A percentile compares a stretch with the other conserved stretches of the same genome.
phyloP scores from a whole-genome alignment of 257 asterid genomes.

The Lavandula angustifolia region DNA sequence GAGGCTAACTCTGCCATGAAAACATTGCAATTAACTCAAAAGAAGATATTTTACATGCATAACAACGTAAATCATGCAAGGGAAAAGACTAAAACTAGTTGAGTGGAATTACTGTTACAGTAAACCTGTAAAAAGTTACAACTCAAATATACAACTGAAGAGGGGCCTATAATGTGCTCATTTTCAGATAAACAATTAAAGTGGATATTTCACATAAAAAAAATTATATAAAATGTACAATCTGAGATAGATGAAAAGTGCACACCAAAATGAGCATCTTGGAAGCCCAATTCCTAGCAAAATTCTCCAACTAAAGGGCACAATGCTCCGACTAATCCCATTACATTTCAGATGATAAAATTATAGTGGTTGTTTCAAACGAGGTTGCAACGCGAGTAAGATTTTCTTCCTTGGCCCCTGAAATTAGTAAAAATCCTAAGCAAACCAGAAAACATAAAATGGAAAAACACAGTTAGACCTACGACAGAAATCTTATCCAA shows the following conservation, averaged over 20 bases:
- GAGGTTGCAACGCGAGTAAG: conserved; percentile 58
- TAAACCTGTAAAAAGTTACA: not conserved
- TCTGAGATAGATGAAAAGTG: not conserved
- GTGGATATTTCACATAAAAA: conserved; percentile 12
- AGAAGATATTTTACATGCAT: no score
- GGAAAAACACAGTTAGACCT: conserved; percentile 12
- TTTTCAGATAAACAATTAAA: not conserved
- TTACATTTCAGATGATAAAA: conserved; percentile 3
- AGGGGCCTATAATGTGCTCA: not conserved
- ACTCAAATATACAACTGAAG: not conserved
- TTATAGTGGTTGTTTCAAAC: conserved; percentile 53
- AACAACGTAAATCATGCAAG: not conserved
- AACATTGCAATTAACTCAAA: no score
- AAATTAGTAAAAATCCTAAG: conserved; percentile 26
- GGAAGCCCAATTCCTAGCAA: conserved; percentile 22
- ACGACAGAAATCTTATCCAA: not conserved
- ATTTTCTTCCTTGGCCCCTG: conserved; percentile 98
- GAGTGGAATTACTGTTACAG: not conserved
- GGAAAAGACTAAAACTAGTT: not conserved
- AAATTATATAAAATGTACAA: conserved; percentile 11
- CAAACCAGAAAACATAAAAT: conserved; percentile 14
- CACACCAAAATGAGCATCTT: conserved; percentile 27
- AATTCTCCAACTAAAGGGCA: conserved; percentile 25
- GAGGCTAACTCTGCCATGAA: not conserved
- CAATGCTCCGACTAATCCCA: conserved; percentile 31